A percentile compares a stretch with the other conserved stretches of the same genome.
Evolutionary conservation across 192 early-diverging fungal species (phyloP).

Genomic region (Linnemannia hyalina): DNA sequence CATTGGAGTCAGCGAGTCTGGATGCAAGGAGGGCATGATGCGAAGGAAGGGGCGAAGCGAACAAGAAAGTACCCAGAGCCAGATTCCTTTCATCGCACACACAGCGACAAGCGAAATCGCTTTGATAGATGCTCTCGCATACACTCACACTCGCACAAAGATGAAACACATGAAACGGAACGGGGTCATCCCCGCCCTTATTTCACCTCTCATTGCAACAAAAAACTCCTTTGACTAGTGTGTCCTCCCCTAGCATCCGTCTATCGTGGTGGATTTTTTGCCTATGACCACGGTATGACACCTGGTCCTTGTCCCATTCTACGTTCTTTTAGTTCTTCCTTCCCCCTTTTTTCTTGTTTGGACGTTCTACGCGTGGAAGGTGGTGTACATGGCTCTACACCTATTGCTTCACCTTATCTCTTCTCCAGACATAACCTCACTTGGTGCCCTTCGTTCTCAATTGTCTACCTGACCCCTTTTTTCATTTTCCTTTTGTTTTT

Average conservation of each 20-base stretch:
- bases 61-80: background rate
- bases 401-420: background rate
- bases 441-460: background rate
- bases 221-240: background rate
- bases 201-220: background rate
- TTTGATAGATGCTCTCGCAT: background rate
- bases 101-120: background rate
- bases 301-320: background rate
- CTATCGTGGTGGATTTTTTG: background rate
- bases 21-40: background rate
- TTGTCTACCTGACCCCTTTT: background rate
- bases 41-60: background rate
- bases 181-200: constrained; percentile 12
- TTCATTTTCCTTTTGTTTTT: background rate
- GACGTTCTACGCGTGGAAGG: background rate
- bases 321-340: background rate
- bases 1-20: background rate
- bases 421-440: background rate
- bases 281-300: background rate
- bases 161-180: constrained; percentile 48
- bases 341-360: background rate
- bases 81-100: background rate
- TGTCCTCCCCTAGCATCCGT: background rate
- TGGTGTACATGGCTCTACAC: background rate
- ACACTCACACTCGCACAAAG: background rate